A percentile compares a stretch with the other conserved stretches of the same genome.
Conservation (phyloP, 2,329 filamentous ascomycete species). For the Beauveria sp. region DNA sequence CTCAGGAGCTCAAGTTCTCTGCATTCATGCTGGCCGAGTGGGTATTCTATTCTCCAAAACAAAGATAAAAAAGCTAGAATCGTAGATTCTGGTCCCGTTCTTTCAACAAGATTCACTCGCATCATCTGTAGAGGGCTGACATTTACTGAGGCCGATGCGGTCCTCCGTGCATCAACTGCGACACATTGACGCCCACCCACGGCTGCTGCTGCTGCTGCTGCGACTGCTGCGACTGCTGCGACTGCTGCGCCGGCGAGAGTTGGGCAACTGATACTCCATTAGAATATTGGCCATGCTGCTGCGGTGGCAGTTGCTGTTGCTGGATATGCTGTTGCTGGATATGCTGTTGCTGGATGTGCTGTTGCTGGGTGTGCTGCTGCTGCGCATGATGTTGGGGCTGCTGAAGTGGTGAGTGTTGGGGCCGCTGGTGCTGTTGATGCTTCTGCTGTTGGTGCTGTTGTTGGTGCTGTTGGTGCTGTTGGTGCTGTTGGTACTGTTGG, state of each 20-base stretch:
- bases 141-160: slow-evolving; percentile 4
- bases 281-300: slow-evolving; percentile 8
- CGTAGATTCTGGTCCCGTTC: too few species aligned
- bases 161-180: slow-evolving; percentile 16
- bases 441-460: slow-evolving; percentile 8
- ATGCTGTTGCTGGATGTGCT: slow-evolving; percentile 17
- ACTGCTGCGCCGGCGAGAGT: background rate
- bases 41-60: too few species aligned
- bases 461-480: slow-evolving; percentile 16
- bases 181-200: slow-evolving; percentile 17
- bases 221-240: background rate
- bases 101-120: too few species aligned
- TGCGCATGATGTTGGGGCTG: slow-evolving; percentile 15
- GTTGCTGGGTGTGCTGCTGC: slow-evolving; percentile 11
- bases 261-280: slow-evolving; percentile 8
- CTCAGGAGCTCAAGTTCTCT: too few species aligned
- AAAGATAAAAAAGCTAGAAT: too few species aligned
- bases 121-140: background rate
- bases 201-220: slow-evolving; percentile 13
- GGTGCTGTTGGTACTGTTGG: slow-evolving; percentile 15
- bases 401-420: slow-evolving; percentile 6
- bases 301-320: slow-evolving; percentile 12
- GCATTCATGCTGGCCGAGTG: too few species aligned
- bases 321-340: slow-evolving; percentile 25
- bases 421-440: background rate